Base-by-base conservation (phyloP, 1,139 yeast species). In the Kurtzmaniella quercitrusa region DNA sequence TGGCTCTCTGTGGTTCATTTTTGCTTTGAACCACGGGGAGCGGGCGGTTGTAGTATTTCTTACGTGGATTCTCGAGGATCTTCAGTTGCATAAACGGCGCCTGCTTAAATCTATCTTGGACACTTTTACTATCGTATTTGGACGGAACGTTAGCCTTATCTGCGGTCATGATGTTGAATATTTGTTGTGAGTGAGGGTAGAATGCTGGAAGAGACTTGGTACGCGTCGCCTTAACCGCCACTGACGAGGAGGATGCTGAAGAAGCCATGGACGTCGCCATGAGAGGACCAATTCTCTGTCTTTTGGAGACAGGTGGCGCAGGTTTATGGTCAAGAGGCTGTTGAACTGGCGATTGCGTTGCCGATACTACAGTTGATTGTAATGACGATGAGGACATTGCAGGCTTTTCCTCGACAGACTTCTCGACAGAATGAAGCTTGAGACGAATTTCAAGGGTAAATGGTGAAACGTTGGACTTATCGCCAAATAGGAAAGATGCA, bases 391-490 rank as follows among this genome's bases (percentile, higher is more conserved):
- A 6, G 76, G 63, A 1, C 76, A 62, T 10, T n/a, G 10, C n/a
- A n/a, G 31, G 31, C 14, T 41, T 36, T 8, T 40, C 37, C 9
- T 41, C 27, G n/a, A 47, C 42, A 11, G 43, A 39, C 29, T 44
- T 56, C 19, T 63, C 75, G 3, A 72, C 66, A 16, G 72, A 66
- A 52, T 72, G 83, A 49, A 85, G 72, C 52, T 81, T 76, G 48
- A 85, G 60, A 52, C 84, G 73, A 19, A 85, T 73, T 58, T 85
- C 93, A 43, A 85, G 65, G 1, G 90, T 85, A 48, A 82, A 79
- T 6, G 77, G 64, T 1, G 77, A 63, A 15, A 63, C 52, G 41
- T 58, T 67, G 54, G 58, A 48, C 59, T 68, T 63, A 60, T 73
- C 68, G 53, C 81, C 71, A 70, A 71, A 63, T 60, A 72, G 52